Evolutionary conservation across 1,284 basidiomycete genomes (phyloP), one percentile per base, ranked within the genome.

Genomic region (Microstroma glucosiphilum): DNA sequence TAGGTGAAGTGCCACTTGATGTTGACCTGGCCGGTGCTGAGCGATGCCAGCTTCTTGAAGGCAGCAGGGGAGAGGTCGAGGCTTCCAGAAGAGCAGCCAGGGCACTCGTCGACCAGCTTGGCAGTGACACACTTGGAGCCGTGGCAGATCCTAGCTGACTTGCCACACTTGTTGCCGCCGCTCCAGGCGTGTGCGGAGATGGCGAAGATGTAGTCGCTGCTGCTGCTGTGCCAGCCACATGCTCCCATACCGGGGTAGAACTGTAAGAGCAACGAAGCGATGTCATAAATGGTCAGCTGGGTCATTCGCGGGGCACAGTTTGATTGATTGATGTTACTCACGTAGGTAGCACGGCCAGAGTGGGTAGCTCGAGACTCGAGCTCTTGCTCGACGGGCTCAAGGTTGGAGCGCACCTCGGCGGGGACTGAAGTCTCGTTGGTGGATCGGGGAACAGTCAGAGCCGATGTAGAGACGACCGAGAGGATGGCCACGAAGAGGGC

Each of bases 31-130:
- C 71, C 71, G 37, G 61, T 58, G 26, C 61, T 59, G 7, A 67
- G 54, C 40, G 40, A 46, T 6, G 64, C 59, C 21, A 69, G 63
- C 60, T 64, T 58, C 46, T 61, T 19, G 62, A 73, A 73, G 21
- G 66, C 68, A n/a, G 69, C 71, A n/a, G 63, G 59, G 25, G 66
- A 68, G 23, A 73, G 68, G 51, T 73, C 71, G 56, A 73, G 62
- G 30, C 54, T 59, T 26, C 69, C 68, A 15, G 12, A 61, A 21
- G 30, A 17, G 67, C 71, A 73, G n/a, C 66, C 65, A 40, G 71
- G 71, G 66, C 71, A 73, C 7, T 67, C 65, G 66, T 71, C 69
- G 49, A 63, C 62, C 37, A 68, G 51, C 17, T 49, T 62, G 30
- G 65, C 68, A 26, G 61, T 43, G 63, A 69, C 66, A 6, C 64